These are phyloP conservation scores for Petunia hybrid DNA, from an alignment of 305 asterid genomes.

Conservation along the genomic window DNA sequence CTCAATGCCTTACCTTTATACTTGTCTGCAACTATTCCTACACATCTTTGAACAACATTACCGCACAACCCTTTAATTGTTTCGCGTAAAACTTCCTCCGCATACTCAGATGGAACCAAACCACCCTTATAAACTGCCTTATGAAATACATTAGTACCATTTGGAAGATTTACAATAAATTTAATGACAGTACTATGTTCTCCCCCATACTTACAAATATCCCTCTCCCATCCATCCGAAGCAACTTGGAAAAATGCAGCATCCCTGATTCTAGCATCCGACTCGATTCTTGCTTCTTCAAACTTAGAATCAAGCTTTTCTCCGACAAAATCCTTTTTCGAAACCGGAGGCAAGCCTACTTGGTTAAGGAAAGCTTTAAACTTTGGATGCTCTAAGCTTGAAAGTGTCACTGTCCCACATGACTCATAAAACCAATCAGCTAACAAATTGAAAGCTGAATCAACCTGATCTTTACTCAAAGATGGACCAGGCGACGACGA, in stretches of 20 bases:
- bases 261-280: constrained; percentile 71
- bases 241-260: constrained; percentile 82
- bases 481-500: constrained; percentile 62
- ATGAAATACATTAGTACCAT: constrained; percentile 73
- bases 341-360: constrained; percentile 73
- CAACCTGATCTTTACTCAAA: constrained; percentile 64
- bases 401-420: constrained; percentile 66
- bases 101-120: constrained; percentile 62
- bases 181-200: constrained; percentile 50
- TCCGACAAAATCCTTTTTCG: constrained; percentile 59
- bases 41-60: constrained; percentile 61
- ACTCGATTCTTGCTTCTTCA: constrained; percentile 61
- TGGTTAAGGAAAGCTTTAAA: constrained; percentile 79
- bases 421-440: constrained; percentile 91
- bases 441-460: constrained; percentile 61
- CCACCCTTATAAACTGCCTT: constrained; percentile 58
- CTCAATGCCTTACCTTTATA: constrained; percentile 71
- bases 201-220: constrained; percentile 47
- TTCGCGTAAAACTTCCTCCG: constrained; percentile 79
- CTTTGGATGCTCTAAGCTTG: constrained; percentile 78
- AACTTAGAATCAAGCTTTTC: constrained; percentile 74
- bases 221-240: constrained; percentile 78
- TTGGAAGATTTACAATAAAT: constrained; percentile 75
- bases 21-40: constrained; percentile 82
- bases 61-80: constrained; percentile 61